phyloP scores from a whole-genome alignment of 345 rosid genomes.

The Gossypium mustelinum region DNA sequence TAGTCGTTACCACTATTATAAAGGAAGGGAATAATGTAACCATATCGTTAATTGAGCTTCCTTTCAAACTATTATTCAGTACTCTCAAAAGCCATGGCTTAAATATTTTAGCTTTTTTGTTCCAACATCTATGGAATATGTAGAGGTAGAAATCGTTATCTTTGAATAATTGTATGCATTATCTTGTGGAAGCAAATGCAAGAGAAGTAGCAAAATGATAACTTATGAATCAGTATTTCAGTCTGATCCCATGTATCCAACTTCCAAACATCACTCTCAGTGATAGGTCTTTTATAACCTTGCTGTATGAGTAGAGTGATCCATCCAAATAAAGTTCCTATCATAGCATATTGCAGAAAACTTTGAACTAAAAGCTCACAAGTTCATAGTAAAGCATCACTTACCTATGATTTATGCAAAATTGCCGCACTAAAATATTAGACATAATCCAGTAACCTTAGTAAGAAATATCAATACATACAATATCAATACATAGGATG shows the following conservation, averaged over 20 bases:
- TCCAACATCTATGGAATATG: slow-evolving; percentile 81
- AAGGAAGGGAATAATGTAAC: neutral
- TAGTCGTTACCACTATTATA: neutral
- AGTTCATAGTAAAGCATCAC: too few relatives aligned
- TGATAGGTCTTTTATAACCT: too few relatives aligned
- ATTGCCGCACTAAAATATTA: neutral
- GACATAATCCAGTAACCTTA: neutral
- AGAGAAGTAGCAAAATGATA: slow-evolving; percentile 19
- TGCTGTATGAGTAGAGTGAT: too few relatives aligned
- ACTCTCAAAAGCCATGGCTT: slow-evolving; percentile 91
- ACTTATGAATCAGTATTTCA: slow-evolving; percentile 34
- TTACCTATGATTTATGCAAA: too few relatives aligned
- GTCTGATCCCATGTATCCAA: too few relatives aligned
- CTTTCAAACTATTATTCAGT: slow-evolving; percentile 70
- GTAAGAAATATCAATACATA: neutral
- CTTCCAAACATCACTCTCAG: too few relatives aligned
- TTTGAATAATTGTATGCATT: neutral
- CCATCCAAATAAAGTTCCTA: slow-evolving; percentile 52
- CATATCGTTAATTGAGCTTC: slow-evolving; percentile 41
- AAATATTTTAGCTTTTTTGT: slow-evolving; percentile 50
- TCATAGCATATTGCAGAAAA: slow-evolving; percentile 8
- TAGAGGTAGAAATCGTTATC: slow-evolving; percentile 10
- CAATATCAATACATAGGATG: slow-evolving; percentile 6
- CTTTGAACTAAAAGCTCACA: neutral
- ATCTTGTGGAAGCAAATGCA: slow-evolving; percentile 3